Evolutionary conservation across 495 filamentous ascomycete species (phyloP).

Genomic region (Pseudomonodictys pantanalensis): DNA sequence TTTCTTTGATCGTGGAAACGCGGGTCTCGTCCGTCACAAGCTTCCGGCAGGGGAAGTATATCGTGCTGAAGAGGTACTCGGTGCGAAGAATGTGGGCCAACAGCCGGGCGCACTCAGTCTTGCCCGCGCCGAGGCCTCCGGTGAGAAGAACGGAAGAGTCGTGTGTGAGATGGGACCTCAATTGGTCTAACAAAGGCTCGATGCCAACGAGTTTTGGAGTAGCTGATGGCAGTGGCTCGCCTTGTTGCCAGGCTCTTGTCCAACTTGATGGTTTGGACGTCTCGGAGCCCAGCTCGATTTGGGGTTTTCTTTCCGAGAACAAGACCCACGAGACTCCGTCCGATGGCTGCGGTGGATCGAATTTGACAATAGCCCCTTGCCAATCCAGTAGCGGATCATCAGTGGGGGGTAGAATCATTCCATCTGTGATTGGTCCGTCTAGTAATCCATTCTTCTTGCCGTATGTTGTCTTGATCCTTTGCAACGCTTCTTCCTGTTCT

Average conservation of each 20-base stretch:
- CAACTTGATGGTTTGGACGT: conserved; percentile 43
- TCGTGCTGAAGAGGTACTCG: conserved; percentile 68
- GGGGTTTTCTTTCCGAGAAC: conserved; percentile 67
- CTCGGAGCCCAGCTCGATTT: conserved; percentile 68
- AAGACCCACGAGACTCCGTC: conserved; percentile 63
- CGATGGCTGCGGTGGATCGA: conserved; percentile 55
- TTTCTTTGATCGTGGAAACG: conserved; percentile 86
- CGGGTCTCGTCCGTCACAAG: conserved; percentile 85
- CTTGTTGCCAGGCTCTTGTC: conserved; percentile 36
- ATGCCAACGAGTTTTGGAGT: conserved; percentile 77
- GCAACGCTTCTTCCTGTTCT: conserved; percentile 65
- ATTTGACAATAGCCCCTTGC: conserved; percentile 74
- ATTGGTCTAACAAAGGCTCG: conserved; percentile 67
- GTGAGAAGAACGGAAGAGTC: conserved; percentile 85
- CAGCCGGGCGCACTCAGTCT: conserved; percentile 68
- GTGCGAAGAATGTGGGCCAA: conserved; percentile 64
- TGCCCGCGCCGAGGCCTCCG: conserved; percentile 84
- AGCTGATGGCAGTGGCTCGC: conserved; percentile 52
- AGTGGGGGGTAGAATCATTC: conserved; percentile 62
- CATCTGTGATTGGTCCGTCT: conserved; percentile 86
- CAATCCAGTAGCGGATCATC: conserved; percentile 45
- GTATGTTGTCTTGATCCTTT: conserved; percentile 55
- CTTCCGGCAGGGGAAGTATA: conserved; percentile 78
- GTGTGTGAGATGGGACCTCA: conserved; percentile 70
- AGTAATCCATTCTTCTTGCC: conserved; percentile 59